These are phyloP conservation scores for Solanum piurae DNA, from an alignment of 257 asterid species.

Conservation along the genomic window DNA sequence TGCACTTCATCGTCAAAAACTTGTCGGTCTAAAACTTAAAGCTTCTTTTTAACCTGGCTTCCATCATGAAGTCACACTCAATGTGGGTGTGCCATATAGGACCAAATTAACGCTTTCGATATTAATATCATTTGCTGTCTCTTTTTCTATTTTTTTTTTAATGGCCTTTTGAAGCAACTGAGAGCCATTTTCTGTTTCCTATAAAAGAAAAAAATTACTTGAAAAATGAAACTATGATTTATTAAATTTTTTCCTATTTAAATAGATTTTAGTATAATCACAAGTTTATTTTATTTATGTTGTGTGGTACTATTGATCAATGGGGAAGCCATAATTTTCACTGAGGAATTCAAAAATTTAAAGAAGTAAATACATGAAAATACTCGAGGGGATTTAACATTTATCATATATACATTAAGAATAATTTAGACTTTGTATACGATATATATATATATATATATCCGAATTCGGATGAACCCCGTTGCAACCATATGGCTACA, in stretches of 20 bases:
- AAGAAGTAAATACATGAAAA: too few species aligned
- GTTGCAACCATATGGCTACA: too few species aligned
- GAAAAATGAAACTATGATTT: too few species aligned
- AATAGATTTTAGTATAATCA: not conserved
- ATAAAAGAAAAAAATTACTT: too few species aligned
- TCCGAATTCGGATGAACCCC: too few species aligned
- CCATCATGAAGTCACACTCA: not conserved
- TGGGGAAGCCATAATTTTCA: fast-evolving
- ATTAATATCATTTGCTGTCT: not conserved
- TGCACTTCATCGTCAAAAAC: not conserved
- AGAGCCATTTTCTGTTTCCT: not conserved
- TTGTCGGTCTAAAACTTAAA: not conserved
- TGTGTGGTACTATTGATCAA: not conserved
- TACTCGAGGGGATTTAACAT: too few species aligned
- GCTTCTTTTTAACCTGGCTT: not conserved
- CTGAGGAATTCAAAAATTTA: fast-evolving
- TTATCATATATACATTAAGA: not conserved
- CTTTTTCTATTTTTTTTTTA: too few species aligned
- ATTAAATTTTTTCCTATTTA: too few species aligned
- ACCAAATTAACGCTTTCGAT: not conserved
- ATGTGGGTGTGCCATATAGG: not conserved
- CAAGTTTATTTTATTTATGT: not conserved
- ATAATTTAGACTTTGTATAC: too few species aligned
- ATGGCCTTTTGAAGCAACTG: not conserved
- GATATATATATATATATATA: too few species aligned